Evolutionary conservation across 805 yeast genomes (phyloP).

Genomic region (Starmerella riodocensis): DNA sequence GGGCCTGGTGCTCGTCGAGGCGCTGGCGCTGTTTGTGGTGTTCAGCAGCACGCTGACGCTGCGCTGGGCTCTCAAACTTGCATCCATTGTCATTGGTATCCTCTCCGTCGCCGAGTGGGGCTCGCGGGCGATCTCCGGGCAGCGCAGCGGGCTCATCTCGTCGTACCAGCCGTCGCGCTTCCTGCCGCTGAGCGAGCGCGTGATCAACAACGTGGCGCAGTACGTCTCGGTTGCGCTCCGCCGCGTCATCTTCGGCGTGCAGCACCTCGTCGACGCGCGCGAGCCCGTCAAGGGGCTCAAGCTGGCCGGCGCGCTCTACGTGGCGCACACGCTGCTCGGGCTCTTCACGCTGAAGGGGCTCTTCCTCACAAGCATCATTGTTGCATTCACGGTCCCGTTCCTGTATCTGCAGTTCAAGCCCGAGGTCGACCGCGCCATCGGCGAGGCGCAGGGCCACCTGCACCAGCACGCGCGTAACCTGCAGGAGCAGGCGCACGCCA

Average conservation of each 20-base stretch:
- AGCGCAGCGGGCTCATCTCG: conserved; percentile 55
- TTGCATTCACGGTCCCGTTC: conserved; percentile 63
- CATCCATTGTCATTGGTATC: conserved; percentile 44
- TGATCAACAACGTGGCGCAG: conserved; percentile 34
- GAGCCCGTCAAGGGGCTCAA: conserved; percentile 38
- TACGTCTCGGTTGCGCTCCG: conserved; percentile 29
- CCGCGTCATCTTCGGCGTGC: conserved; percentile 23
- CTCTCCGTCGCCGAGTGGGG: conserved; percentile 67
- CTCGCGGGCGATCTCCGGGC: conserved; percentile 60
- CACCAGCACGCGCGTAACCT: conserved; percentile 20
- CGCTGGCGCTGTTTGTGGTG: conserved; percentile 46
- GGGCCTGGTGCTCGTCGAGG: conserved; percentile 41
- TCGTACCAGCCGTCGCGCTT: conserved; percentile 55
- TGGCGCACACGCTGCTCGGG: conserved; percentile 56
- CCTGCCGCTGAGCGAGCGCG: conserved; percentile 28
- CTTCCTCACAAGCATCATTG: conserved; percentile 41
- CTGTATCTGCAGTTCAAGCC: conserved; percentile 60
- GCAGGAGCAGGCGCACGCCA: conserved; percentile 21
- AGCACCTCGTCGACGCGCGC: conserved; percentile 35
- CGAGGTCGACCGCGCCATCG: conserved; percentile 48
- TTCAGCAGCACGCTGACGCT: conserved; percentile 24
- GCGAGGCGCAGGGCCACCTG: conserved; percentile 20
- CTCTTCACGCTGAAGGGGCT: conserved; percentile 62
- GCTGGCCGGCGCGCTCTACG: conserved; percentile 60
- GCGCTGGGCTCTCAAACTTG: conserved; percentile 28